Base-by-base conservation (phyloP, 2,329 filamentous ascomycete species). In the Colletotrichum camelliae region DNA sequence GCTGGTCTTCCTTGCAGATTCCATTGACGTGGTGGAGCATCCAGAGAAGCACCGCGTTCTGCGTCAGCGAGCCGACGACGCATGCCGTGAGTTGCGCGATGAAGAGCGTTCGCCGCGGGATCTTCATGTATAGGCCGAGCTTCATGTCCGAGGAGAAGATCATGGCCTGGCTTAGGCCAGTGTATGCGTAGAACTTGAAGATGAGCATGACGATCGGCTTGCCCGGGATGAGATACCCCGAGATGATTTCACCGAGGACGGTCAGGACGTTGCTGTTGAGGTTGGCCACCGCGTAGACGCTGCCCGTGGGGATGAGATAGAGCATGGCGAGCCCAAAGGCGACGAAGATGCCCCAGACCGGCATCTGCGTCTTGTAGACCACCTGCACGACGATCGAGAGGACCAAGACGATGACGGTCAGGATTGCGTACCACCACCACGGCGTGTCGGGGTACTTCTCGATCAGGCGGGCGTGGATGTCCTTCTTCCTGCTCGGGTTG, bases 21-120 rank as follows among this genome's bases (percentile, higher is more conserved):
- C 82, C 83, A 0, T 82, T 77, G 55, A 89, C 84, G 70, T 88
- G 39, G 62, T 72, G 57, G 78, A 81, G 80, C 75, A 83, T 8
- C 84, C 80, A 66, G 83, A 78, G 0, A 80, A 84, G 7, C 80
- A 85, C 33, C 82, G 77, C 24, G 70, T 60, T 83, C 81, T 89
- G 87, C 0, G 86, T 86, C 3, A 89, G 80, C 5, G 86, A 86
- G 7, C 87, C 87, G 5, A 88, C 81, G 7, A 90, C 81, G 18
- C 89, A 90, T 5, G 90, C 91, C 33, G 92, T 90, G 12, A 93
- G 84, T 78, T 93, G 91, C 2, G 89, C 89, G 79, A 92, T 90
- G 83, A 93, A 92, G 10, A 92, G 87, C 0, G 88, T 85, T 8
- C 89, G 87, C 3, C 91, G 91, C 0, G 91, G 90, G 1, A 93